Conservation (phyloP, 2,329 filamentous ascomycete species). For the Fusarium fracticaudum region DNA sequence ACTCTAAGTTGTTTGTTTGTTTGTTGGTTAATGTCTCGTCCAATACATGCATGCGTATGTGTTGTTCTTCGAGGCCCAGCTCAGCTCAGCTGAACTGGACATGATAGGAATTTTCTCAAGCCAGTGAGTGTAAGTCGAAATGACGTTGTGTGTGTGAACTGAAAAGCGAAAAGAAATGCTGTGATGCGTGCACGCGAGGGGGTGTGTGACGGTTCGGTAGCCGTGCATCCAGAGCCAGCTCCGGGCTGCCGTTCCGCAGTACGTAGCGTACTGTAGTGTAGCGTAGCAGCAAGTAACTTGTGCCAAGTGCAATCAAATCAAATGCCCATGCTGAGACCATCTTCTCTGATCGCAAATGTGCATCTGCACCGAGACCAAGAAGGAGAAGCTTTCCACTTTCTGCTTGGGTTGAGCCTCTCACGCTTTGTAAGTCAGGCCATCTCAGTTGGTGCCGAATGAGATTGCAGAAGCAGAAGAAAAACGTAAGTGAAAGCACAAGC, state of each 20-base stretch:
- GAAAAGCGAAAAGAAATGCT: background rate
- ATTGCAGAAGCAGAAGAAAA: conserved; percentile 1
- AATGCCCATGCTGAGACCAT: conserved; percentile 23
- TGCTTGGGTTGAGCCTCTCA: conserved; percentile 29
- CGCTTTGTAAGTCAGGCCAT: conserved; percentile 38
- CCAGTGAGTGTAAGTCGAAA: conserved; percentile 20
- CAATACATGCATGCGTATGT: background rate
- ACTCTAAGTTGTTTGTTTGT: background rate
- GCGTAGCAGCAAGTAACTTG: background rate
- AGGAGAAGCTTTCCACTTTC: conserved; percentile 11
- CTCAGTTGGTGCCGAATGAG: conserved; percentile 1
- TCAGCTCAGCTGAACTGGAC: conserved; percentile 2
- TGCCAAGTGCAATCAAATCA: conserved; percentile 39
- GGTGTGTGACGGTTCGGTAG: conserved; percentile 30
- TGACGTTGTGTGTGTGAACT: conserved; percentile 19
- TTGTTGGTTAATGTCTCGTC: background rate
- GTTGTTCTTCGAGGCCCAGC: conserved; percentile 26
- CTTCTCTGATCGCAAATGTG: conserved; percentile 27
- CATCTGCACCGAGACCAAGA: conserved; percentile 35
- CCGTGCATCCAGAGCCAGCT: conserved; percentile 39
- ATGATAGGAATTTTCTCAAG: conserved; percentile 9
- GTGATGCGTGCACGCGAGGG: conserved; percentile 31
- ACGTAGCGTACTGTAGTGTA: background rate
- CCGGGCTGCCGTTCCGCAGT: conserved; percentile 34
- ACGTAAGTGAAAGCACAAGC: background rate